Base-by-base conservation (phyloP, 140 eudicot species). In the Stevia rebaudiana region DNA sequence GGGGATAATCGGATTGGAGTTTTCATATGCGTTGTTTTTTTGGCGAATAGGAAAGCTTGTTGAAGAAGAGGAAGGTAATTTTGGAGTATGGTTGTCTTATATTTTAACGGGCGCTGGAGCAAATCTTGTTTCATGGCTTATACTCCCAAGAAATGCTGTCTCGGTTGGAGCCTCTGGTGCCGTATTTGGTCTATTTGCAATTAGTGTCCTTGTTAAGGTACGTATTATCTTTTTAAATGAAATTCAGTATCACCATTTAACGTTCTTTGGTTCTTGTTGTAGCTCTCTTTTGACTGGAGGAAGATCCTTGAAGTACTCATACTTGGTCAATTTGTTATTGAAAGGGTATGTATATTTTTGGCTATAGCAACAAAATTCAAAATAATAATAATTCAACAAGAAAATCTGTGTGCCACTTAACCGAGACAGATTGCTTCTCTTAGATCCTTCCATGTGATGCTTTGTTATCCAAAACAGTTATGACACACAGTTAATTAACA, bases 241-340 rank as follows among this genome's bases (percentile, higher is more conserved):
- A 74, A 54, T 56, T 6, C 1, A 3, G 21, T 7, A 23, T 9
- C 30, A 46, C 55, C 1, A 21, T 11, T 52, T 59, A 11, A 33
- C 42, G 25, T 3, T 18, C 63, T 61, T 25, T 39, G 70, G 22
- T 65, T 36, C 50, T 54, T 67, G 8, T 35, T 71, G 75, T 71
- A 92, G 98, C 85, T 92, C 68, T 92, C 98, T 10, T 87, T 88
- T 86, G 98, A 92, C 75, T 92, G 96, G 98, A 92, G 96, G 68
- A 88, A 92, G 84, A 92, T 92, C 41, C 98, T 92, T 61, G 96
- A 92, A 79, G 98, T 88, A 54, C 98, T 92, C 73, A 83, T 92
- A 72, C 68, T 92, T 71, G 96, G 96, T 16, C 98, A 92, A 55
- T 92, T 92, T 73, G 96, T 92, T 57, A 71, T 92, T 9, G 96